Evolutionary conservation across 2,329 filamentous ascomycete genomes (phyloP).

Genomic region (Colletotrichum simmondsii): DNA sequence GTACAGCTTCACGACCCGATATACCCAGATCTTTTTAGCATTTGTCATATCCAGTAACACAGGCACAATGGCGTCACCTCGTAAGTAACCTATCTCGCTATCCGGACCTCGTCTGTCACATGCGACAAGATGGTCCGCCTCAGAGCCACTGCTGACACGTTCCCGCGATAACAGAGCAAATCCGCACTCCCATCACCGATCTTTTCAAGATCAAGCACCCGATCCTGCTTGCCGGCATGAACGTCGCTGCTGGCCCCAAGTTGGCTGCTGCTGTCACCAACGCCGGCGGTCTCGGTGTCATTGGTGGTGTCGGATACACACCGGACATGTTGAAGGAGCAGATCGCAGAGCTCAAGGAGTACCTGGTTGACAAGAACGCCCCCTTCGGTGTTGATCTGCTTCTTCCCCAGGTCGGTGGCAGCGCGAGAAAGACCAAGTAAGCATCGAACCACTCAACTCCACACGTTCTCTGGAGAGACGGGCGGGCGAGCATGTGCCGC

Average conservation of each 20-base stretch:
- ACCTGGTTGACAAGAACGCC: constrained; percentile 88
- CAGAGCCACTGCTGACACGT: constrained; percentile 36
- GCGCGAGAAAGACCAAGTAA: constrained; percentile 91
- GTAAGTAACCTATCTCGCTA: constrained; percentile 62
- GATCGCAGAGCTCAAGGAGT: constrained; percentile 92
- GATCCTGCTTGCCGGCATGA: constrained; percentile 96
- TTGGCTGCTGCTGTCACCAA: constrained; percentile 97
- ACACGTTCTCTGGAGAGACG: background rate
- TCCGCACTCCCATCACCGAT: constrained; percentile 93
- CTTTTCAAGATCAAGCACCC: constrained; percentile 98
- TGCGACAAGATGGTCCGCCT: background rate
- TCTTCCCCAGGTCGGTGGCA: constrained; percentile 93
- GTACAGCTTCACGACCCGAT: constrained; percentile 26
- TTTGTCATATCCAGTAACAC: constrained; percentile 1
- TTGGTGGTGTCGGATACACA: constrained; percentile 95
- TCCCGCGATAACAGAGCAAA: constrained; percentile 70
- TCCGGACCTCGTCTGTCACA: constrained; percentile 29
- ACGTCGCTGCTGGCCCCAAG: constrained; percentile 96
- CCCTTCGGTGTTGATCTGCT: constrained; percentile 96
- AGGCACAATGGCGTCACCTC: constrained; percentile 79
- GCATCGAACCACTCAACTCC: constrained; percentile 36
- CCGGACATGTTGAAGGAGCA: constrained; percentile 97
- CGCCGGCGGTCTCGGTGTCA: constrained; percentile 94
- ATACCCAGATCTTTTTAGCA: constrained; percentile 9
- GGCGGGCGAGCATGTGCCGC: background rate